phyloP scores from a whole-genome alignment of 371 early-diverging fungal genomes.

The Mortierella sp. region DNA sequence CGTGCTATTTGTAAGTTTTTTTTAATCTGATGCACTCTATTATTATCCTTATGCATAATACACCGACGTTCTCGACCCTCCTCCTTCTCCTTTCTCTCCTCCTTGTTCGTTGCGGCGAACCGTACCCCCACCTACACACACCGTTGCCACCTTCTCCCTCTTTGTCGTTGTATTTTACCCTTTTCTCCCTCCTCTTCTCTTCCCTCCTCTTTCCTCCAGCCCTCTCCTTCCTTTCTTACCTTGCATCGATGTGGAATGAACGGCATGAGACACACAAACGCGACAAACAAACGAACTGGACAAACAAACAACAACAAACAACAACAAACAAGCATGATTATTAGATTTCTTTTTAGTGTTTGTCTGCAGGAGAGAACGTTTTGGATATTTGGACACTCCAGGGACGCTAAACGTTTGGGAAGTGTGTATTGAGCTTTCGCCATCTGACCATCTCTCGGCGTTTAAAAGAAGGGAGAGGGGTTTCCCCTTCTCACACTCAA shows the following conservation, averaged over 20 bases:
- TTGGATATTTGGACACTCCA: neutral
- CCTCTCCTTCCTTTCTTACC: neutral
- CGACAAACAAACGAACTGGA: neutral
- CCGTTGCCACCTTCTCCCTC: neutral
- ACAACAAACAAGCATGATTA: constrained; percentile 6
- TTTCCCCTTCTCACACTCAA: neutral
- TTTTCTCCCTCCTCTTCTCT: neutral
- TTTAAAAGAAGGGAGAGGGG: neutral
- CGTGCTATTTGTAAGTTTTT: constrained; percentile 31
- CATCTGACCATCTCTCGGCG: neutral
- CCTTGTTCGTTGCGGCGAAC: neutral
- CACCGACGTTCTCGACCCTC: constrained; percentile 2
- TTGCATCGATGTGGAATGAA: neutral
- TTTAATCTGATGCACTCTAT: neutral
- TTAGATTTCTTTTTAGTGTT: neutral
- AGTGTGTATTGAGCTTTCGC: neutral
- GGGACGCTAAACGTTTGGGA: neutral
- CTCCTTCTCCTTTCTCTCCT: too few species aligned
- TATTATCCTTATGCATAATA: neutral
- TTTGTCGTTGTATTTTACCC: neutral
- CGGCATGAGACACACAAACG: neutral
- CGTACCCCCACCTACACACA: neutral
- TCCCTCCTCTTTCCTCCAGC: neutral
- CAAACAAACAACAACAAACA: neutral
- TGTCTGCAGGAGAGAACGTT: neutral